Base-by-base conservation (phyloP, 371 early-diverging fungal genomes). In the Mortierella sp. region DNA sequence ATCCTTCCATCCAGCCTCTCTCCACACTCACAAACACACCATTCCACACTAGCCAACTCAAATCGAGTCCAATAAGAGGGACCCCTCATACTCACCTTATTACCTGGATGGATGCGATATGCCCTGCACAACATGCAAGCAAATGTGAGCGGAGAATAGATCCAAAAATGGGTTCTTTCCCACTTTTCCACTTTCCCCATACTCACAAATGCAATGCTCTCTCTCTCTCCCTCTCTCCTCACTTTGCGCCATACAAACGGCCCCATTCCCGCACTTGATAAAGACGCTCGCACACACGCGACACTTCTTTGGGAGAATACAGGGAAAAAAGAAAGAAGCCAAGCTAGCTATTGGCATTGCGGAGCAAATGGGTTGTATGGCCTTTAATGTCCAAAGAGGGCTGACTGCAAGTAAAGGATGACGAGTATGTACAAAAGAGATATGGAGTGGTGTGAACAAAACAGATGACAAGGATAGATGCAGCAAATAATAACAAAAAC, bases 131-230 rank as follows among this genome's bases (percentile, higher is more conserved):
- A 24, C 24, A 53, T 21, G 53, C 53, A 61, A 61, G n/a, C 26
- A 28, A 28, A 28, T 26, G 26, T 24, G 57, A 57, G 64, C 64
- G 64, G 64, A 64, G 64, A 64, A 64, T 64, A 64, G 64, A 64
- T 64, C 64, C 64, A 37, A 64, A 64, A 37, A 64, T 64, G 64
- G 64, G 64, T 64, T 46, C 48, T 13, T 46, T 46, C 13, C 13
- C 13, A 5, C 13, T 13, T 13, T 46, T 13, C 13, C 13, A 11
- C 48, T 46, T 46, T 46, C 5, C 16, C 31, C 26, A 13, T 26
- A 57, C 28, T 3, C 31, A 55, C 6, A 55, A 16, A 14, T 16
- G 57, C 57, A n/a, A 28, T 28, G 57, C 59, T 31, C 59, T 31
- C 28, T 28, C 59, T 59, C 59, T 14, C 59, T 59, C 48, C 1